These are phyloP conservation scores for Lachnellula occidentalis DNA, from an alignment of 2,329 filamentous ascomycete species.

Conservation along the genomic window DNA sequence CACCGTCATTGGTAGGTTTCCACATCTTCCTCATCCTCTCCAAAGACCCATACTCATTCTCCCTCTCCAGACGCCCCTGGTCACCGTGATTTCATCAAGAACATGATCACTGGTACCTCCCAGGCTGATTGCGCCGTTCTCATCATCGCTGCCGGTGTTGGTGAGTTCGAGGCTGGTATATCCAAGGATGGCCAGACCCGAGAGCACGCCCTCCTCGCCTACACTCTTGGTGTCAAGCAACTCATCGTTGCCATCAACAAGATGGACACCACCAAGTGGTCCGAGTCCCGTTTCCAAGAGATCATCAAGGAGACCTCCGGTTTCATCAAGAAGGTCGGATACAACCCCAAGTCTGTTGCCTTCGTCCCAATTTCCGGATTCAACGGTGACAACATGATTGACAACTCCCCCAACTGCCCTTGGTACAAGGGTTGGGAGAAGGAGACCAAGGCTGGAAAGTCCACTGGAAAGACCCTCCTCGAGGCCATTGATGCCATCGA, in stretches of 20 bases:
- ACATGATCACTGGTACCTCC: constrained; percentile 99
- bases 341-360: constrained; percentile 97
- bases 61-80: constrained; percentile 73
- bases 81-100: constrained; percentile 99
- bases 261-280: constrained; percentile 99
- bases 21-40: neutral
- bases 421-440: constrained; percentile 99
- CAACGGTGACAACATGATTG: constrained; percentile 99
- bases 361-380: constrained; percentile 99
- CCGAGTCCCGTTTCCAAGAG: constrained; percentile 91
- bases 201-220: constrained; percentile 99
- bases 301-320: constrained; percentile 99
- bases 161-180: constrained; percentile 99
- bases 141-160: constrained; percentile 99
- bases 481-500: constrained; percentile 98
- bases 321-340: constrained; percentile 99
- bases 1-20: constrained; percentile 82
- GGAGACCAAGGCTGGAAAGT: constrained; percentile 87
- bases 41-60: constrained; percentile 3
- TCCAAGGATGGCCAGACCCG: constrained; percentile 99
- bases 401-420: constrained; percentile 83
- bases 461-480: constrained; percentile 92
- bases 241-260: constrained; percentile 99
- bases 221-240: constrained; percentile 99
- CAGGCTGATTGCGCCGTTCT: constrained; percentile 99